Conservation (phyloP, 2,329 filamentous ascomycete species). For the Aspergillus hiratsukae region DNA sequence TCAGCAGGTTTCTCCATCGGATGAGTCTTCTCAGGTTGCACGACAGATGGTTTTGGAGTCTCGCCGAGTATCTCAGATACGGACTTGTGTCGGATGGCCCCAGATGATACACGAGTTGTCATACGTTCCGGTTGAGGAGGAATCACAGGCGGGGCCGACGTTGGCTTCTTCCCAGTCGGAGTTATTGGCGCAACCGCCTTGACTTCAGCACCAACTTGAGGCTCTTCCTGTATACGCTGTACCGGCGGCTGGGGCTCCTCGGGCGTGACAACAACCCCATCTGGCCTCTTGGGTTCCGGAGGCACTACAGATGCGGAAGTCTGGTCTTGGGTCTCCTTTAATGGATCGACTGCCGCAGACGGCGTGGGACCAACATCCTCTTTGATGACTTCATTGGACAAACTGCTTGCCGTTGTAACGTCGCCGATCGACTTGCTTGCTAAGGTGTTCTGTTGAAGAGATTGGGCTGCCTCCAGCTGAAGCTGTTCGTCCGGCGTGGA, state of each 20-base stretch:
- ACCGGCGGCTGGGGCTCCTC: constrained; percentile 12
- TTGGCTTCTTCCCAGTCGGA: constrained; percentile 24
- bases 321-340: constrained; percentile 16
- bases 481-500: constrained; percentile 57
- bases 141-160: constrained; percentile 20
- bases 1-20: constrained; percentile 31
- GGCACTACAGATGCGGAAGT: constrained; percentile 1
- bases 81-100: constrained; percentile 66
- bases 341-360: constrained; percentile 12
- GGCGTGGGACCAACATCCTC: constrained; percentile 16
- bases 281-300: constrained; percentile 11
- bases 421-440: constrained; percentile 20
- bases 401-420: constrained; percentile 7
- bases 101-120: constrained; percentile 66
- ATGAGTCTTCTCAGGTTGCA: constrained; percentile 33
- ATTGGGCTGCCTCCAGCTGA: constrained; percentile 52
- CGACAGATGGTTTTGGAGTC: constrained; percentile 40
- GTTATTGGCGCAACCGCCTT: constrained; percentile 12
- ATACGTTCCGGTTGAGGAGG: constrained; percentile 50
- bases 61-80: constrained; percentile 68
- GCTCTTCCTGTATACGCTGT: constrained; percentile 10
- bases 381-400: constrained; percentile 25
- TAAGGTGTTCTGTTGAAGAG: constrained; percentile 24
- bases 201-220: constrained; percentile 8
- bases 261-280: constrained; percentile 6